A percentile compares a stretch with the other conserved stretches of the same genome.
Conservation (phyloP, 2,329 filamentous ascomycete genomes). For the Bipolaris victoriae region DNA sequence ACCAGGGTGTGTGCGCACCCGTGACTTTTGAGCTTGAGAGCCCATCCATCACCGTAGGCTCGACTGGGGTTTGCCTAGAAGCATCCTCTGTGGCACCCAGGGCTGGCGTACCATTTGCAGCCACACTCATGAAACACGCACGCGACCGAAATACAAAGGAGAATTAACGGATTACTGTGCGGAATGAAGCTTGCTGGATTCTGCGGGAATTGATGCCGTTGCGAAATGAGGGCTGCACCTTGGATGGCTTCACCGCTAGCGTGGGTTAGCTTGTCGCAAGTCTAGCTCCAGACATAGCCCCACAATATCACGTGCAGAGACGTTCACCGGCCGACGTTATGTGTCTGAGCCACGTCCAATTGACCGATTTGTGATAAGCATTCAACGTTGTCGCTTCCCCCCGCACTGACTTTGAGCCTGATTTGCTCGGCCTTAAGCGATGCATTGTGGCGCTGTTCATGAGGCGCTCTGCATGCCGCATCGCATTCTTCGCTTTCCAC, state of each 20-base stretch:
- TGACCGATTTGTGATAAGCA: background rate
- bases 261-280: background rate
- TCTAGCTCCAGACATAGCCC: slow-evolving; percentile 8
- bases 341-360: background rate
- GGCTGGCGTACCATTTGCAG: slow-evolving; percentile 48
- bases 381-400: slow-evolving; percentile 7
- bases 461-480: slow-evolving; percentile 10
- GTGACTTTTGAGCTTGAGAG: slow-evolving; percentile 59
- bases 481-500: slow-evolving; percentile 39
- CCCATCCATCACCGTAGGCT: slow-evolving; percentile 49
- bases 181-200: slow-evolving; percentile 28
- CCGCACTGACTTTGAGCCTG: background rate
- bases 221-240: slow-evolving; percentile 32
- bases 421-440: slow-evolving; percentile 20
- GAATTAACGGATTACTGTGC: slow-evolving; percentile 7
- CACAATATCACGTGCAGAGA: background rate
- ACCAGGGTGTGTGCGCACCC: slow-evolving; percentile 44
- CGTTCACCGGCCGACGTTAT: background rate
- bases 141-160: slow-evolving; percentile 15
- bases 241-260: slow-evolving; percentile 22
- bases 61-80: slow-evolving; percentile 36
- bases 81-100: slow-evolving; percentile 47
- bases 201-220: slow-evolving; percentile 25
- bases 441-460: slow-evolving; percentile 16
- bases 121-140: slow-evolving; percentile 43